These are phyloP conservation scores for Nemania diffusa DNA, from an alignment of 2,329 filamentous ascomycete genomes.

Conservation along the genomic window DNA sequence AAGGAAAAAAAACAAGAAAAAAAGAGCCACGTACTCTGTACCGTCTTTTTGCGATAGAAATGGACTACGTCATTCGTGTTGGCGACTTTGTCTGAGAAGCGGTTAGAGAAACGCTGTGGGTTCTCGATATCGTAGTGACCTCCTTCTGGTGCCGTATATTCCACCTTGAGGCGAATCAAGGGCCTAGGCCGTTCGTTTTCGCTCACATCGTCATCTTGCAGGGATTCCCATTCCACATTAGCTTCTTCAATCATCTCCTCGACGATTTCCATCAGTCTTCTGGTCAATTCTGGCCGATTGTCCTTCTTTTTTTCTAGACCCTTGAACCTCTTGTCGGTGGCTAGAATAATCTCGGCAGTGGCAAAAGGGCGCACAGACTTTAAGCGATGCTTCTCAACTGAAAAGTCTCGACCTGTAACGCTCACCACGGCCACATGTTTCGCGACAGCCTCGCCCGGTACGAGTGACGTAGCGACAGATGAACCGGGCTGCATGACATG, in stretches of 20 bases:
- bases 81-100: slow-evolving; percentile 89
- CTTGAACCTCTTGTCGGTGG: slow-evolving; percentile 79
- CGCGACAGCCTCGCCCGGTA: slow-evolving; percentile 86
- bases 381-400: slow-evolving; percentile 80
- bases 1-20: not conserved
- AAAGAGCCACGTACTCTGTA: slow-evolving; percentile 54
- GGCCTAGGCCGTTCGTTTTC: slow-evolving; percentile 77
- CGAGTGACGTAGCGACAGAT: slow-evolving; percentile 91
- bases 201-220: slow-evolving; percentile 73
- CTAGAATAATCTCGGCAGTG: slow-evolving; percentile 81
- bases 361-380: slow-evolving; percentile 93
- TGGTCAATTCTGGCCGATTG: slow-evolving; percentile 83
- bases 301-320: slow-evolving; percentile 82
- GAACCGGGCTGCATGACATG: slow-evolving; percentile 98
- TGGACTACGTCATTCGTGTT: slow-evolving; percentile 95
- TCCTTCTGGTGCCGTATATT: slow-evolving; percentile 86
- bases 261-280: slow-evolving; percentile 79
- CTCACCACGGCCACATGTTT: slow-evolving; percentile 92
- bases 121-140: slow-evolving; percentile 92
- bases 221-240: slow-evolving; percentile 79
- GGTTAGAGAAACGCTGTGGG: slow-evolving; percentile 93
- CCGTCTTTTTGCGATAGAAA: slow-evolving; percentile 89
- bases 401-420: slow-evolving; percentile 84
- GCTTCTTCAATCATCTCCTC: slow-evolving; percentile 90
- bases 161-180: slow-evolving; percentile 88